phyloP scores from a whole-genome alignment of 106 monocot species.

The Triglochin maritima region DNA sequence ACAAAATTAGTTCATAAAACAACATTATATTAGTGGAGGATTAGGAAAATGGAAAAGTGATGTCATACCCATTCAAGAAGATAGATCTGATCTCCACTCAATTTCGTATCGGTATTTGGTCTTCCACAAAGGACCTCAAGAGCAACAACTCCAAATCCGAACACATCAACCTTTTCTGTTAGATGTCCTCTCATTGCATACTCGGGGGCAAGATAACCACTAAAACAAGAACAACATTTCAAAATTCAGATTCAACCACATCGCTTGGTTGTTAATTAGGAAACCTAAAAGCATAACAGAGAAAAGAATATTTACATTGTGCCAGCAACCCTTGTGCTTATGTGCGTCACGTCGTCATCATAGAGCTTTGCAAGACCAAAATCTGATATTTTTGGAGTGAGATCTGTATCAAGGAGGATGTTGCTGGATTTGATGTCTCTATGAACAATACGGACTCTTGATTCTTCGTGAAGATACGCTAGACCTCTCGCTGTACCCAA shows the following conservation, averaged over 20 bases:
- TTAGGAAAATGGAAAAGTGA: too few relatives aligned
- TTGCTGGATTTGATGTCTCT: conserved; percentile 21
- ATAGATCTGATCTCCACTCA: conserved; percentile 39
- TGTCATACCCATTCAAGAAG: conserved; percentile 76
- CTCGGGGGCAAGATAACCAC: conserved; percentile 86
- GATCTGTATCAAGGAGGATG: conserved; percentile 51
- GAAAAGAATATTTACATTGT: conserved; percentile 42
- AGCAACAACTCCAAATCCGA: conserved; percentile 58
- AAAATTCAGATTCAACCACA: background rate
- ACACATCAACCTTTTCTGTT: conserved; percentile 83
- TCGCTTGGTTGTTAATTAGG: background rate
- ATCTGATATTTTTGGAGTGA: conserved; percentile 12
- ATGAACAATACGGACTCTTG: conserved; percentile 16
- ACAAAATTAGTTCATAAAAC: too few relatives aligned
- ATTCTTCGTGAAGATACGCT: conserved; percentile 19
- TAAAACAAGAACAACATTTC: conserved; percentile 3
- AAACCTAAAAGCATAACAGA: too few relatives aligned
- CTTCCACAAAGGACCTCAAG: conserved; percentile 66
- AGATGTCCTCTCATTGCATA: conserved; percentile 94
- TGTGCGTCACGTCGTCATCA: conserved; percentile 68
- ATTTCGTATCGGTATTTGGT: conserved; percentile 35
- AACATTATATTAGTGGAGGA: too few relatives aligned
- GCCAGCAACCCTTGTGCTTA: conserved; percentile 77
- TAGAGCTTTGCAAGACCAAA: conserved; percentile 57
- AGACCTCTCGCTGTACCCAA: conserved; percentile 19